Evolutionary conservation across 306 rosid genomes (phyloP).

Genomic region (Dalbergia oliveri): DNA sequence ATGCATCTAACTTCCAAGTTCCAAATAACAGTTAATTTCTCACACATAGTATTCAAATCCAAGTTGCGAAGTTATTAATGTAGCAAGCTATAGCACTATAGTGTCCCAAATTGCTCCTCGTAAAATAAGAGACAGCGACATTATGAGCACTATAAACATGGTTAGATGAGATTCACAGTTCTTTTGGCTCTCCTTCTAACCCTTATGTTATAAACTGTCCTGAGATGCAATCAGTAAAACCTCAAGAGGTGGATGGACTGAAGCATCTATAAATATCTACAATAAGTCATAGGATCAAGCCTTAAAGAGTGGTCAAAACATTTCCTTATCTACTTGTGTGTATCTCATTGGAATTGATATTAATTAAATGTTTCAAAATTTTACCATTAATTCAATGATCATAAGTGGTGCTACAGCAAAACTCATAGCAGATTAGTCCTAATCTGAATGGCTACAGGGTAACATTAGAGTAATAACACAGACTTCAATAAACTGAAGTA

Average conservation of each 20-base stretch:
- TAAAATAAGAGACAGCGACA: neutral
- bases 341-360: neutral
- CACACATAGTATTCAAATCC: neutral
- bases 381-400: neutral
- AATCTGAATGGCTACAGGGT: slow-evolving; percentile 13
- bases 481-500: slow-evolving; percentile 7
- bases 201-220: neutral
- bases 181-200: neutral
- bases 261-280: neutral
- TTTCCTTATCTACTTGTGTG: slow-evolving; percentile 17
- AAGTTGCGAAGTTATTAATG: neutral
- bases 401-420: slow-evolving; percentile 1
- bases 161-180: neutral
- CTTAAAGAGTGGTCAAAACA: slow-evolving; percentile 10
- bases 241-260: neutral
- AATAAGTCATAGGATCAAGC: neutral
- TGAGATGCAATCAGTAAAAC: slow-evolving; percentile 9
- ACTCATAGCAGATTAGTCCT: neutral
- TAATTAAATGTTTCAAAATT: neutral
- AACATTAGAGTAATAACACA: neutral
- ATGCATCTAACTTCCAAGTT: neutral
- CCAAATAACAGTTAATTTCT: neutral
- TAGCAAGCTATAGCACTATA: neutral
- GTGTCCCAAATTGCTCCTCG: neutral
- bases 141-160: neutral